Evolutionary conservation across 345 rosid species (phyloP), one percentile per base, ranked within the genome.

Genomic region (Aquilaria malaccensis): DNA sequence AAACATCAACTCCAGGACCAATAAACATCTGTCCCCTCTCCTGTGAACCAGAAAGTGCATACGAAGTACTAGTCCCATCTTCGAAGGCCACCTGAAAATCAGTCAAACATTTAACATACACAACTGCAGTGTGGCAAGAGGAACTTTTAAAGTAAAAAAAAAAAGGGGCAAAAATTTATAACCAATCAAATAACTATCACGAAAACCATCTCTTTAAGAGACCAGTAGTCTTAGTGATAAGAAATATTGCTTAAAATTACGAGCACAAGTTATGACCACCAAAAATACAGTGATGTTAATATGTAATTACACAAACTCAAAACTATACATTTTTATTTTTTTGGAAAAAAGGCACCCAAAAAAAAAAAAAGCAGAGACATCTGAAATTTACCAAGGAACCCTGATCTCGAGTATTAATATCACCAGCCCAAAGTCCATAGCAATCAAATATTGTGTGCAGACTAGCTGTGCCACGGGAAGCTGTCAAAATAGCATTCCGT

Each of bases 1-100:
- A 93, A 60, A 86, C 99, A 12, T 83, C 97, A 55, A 70, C 66
- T 14, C 97, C 99, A n/a, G 97, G 75, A 58, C 75, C 79, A 51
- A 94, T 77, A 76, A 94, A 94, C 97, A 94, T 74, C 74, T 86
- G 95, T 33, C 97, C 98, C 74, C 97, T 87, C 55, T 87, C 96
- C 76, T 89, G 97, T 30, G 97, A 75, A 78, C 90, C 87, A 49
- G 76, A 72, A 56, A 90, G 85, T 3, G 99, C 99, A 37, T 90
- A 94, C 10, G 99, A 89, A 55, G 92, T 84, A 57, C 85, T 81
- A 29, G 82, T 83, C 64, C 99, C 99, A 55, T 77, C 85, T 80
- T 90, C 97, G 73, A 84, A 87, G n/a, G 97, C 97, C 74, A 90
- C 99, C 97, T 90, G 86, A 62, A 72, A 77, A 58, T 11, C 69